Evolutionary conservation across 202 grass and related monocot genomes (phyloP).

Genomic region (Zoysia matrella): DNA sequence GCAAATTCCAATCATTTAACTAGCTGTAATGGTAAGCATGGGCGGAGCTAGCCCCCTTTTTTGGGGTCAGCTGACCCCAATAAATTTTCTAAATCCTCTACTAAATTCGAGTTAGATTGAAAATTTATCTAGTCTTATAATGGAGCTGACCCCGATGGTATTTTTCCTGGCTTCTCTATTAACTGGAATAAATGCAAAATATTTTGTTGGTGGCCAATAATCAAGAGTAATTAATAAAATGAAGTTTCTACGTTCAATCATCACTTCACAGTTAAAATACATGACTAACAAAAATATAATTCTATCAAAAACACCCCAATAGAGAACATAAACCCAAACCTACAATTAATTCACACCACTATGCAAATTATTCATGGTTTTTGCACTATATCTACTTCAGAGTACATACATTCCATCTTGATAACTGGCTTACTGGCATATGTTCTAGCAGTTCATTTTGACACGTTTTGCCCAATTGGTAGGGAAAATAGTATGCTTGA

Average conservation of each 20-base stretch:
- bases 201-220: neutral
- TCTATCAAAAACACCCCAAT: neutral
- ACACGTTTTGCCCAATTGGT: neutral
- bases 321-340: constrained; percentile 13
- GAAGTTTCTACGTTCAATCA: neutral
- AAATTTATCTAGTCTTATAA: too few relatives aligned
- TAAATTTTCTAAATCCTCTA: too few relatives aligned
- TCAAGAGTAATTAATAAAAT: neutral
- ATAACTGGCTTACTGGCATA: neutral
- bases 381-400: neutral
- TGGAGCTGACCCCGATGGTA: too few relatives aligned
- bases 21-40: neutral
- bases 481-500: neutral
- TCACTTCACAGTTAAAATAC: constrained; percentile 18
- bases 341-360: neutral
- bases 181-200: neutral
- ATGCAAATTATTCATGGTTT: neutral
- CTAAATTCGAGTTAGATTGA: too few relatives aligned
- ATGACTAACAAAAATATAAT: neutral
- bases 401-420: neutral
- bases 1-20: neutral
- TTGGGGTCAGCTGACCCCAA: too few relatives aligned
- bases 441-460: neutral
- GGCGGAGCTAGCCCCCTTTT: too few relatives aligned
- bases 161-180: too few relatives aligned